These are phyloP conservation scores for Thielaviopsis cerberus DNA, from an alignment of 2,329 filamentous ascomycete species.

Conservation along the genomic window DNA sequence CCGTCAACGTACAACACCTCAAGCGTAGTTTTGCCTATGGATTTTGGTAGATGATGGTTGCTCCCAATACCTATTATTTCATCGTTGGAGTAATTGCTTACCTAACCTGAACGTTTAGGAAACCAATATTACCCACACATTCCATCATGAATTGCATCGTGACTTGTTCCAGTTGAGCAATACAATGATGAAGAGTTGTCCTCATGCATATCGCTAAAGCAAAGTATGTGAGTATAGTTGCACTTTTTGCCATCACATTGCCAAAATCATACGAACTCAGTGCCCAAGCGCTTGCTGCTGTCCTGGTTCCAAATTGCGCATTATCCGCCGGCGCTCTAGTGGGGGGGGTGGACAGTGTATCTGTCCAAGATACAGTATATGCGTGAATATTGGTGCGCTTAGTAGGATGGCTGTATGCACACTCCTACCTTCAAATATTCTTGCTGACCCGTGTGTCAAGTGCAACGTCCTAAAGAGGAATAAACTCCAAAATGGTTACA, in stretches of 20 bases:
- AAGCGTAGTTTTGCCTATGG: too few relatives aligned
- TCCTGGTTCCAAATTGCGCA: not conserved
- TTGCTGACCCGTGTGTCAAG: not conserved
- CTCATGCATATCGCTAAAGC: not conserved
- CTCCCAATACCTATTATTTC: too few relatives aligned
- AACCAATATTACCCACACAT: not conserved
- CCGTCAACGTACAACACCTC: too few relatives aligned
- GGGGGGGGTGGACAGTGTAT: too few relatives aligned
- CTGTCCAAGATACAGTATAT: too few relatives aligned
- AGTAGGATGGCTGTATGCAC: not conserved
- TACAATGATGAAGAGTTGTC: not conserved
- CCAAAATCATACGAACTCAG: not conserved
- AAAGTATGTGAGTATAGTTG: not conserved
- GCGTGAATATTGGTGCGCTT: not conserved
- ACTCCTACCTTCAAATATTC: not conserved
- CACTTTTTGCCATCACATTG: not conserved
- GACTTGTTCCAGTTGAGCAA: too few relatives aligned
- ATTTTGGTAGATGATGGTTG: too few relatives aligned
- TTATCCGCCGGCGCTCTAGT: not conserved
- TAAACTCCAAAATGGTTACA: not conserved
- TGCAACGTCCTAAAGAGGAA: not conserved
- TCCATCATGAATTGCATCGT: too few relatives aligned
- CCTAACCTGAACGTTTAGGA: not conserved
- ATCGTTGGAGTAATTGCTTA: too few relatives aligned
- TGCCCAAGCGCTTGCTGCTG: not conserved